phyloP scores from a whole-genome alignment of 352 stramenopile species.

The Pythium volutum region DNA sequence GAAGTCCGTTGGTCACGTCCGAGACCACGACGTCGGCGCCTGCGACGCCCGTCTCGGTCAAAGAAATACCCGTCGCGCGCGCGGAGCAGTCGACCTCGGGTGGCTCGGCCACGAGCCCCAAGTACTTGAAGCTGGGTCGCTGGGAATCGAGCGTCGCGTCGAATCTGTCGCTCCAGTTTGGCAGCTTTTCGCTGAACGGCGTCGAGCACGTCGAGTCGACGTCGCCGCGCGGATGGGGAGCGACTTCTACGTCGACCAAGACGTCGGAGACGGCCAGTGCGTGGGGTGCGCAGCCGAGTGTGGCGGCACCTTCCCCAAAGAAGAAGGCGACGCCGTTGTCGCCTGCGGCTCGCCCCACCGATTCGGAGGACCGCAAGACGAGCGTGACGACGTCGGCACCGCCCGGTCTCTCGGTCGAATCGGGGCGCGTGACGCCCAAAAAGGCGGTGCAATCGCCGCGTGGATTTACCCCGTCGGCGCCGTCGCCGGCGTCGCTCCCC shows the following conservation, averaged over 20 bases:
- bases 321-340: conserved; percentile 56
- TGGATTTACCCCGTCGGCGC: conserved; percentile 62
- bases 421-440: conserved; percentile 65
- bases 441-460: conserved; percentile 52
- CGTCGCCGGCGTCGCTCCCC: conserved; percentile 79
- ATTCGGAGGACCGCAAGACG: conserved; percentile 38
- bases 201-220: conserved; percentile 51
- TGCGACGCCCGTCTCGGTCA: conserved; percentile 60
- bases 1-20: conserved; percentile 49
- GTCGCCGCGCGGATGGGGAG: conserved; percentile 58
- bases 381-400: conserved; percentile 42
- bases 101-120: conserved; percentile 42
- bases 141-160: conserved; percentile 67
- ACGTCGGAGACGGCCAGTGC: conserved; percentile 48
- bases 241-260: conserved; percentile 23
- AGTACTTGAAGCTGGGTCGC: conserved; percentile 84
- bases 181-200: conserved; percentile 81
- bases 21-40: conserved; percentile 33
- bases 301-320: conserved; percentile 47
- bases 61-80: conserved; percentile 55
- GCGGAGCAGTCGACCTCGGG: conserved; percentile 31
- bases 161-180: conserved; percentile 85
- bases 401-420: conserved; percentile 67
- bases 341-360: conserved; percentile 26
- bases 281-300: conserved; percentile 45